A percentile compares a stretch with the other conserved stretches of the same genome.
Evolutionary conservation across 1,139 yeast genomes (phyloP).

Genomic region (Wickerhamiella pararugosa): DNA sequence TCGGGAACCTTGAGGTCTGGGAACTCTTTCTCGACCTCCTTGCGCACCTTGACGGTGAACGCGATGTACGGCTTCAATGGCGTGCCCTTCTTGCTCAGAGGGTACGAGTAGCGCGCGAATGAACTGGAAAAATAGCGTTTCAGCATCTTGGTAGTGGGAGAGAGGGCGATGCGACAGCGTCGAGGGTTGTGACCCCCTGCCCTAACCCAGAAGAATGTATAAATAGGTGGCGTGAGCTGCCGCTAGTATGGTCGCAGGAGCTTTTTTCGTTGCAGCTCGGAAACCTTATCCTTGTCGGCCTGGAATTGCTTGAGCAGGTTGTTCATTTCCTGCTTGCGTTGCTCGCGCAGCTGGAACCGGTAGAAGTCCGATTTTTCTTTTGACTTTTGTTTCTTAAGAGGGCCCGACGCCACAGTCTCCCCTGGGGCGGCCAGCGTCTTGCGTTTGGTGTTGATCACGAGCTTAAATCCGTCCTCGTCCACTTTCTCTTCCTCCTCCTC

Average conservation of each 20-base stretch:
- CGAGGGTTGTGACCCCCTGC: conserved; percentile 8
- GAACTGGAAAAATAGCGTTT: conserved; percentile 2
- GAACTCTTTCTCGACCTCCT: conserved; percentile 7
- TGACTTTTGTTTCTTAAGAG: conserved; percentile 36
- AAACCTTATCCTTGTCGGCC: conserved; percentile 77
- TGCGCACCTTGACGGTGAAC: conserved; percentile 12
- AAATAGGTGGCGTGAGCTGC: background rate
- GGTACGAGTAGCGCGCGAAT: conserved; percentile 8
- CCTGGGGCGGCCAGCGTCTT: conserved; percentile 36
- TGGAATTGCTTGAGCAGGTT: conserved; percentile 70
- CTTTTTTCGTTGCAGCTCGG: conserved; percentile 61
- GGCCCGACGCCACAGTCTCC: conserved; percentile 12
- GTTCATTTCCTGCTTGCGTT: conserved; percentile 85
- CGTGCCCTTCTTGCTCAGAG: conserved; percentile 13
- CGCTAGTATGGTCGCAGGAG: conserved; percentile 66
- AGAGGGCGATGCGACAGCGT: conserved; percentile 5
- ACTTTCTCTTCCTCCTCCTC: conserved; percentile 44
- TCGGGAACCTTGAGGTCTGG: conserved; percentile 12
- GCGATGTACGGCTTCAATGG: conserved; percentile 15
- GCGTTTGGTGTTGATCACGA: conserved; percentile 76
- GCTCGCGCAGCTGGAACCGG: conserved; percentile 88
- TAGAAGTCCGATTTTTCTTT: conserved; percentile 87
- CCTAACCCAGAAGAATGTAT: conserved; percentile 1
- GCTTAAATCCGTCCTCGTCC: conserved; percentile 87
- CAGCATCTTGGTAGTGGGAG: background rate